Evolutionary conservation across 345 rosid genomes (phyloP), one percentile per base, ranked within the genome.

Genomic region (Moringa oleifera): DNA sequence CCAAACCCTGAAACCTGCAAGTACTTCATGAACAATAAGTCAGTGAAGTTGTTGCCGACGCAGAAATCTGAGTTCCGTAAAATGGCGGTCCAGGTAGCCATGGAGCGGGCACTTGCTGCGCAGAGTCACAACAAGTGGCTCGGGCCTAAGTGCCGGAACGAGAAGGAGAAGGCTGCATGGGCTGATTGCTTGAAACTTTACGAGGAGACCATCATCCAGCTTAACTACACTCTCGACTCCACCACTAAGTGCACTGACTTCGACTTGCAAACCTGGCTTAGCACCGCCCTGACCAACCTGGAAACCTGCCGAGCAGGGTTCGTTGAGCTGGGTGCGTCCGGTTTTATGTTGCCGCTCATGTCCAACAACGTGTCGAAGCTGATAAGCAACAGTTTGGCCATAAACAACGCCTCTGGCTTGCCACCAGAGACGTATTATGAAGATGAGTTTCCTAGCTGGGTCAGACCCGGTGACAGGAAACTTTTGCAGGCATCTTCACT

Each of bases 191-290:
- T 90, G 24, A 66, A 71, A 52, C 85, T 88, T 63, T 93, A 86
- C 16, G 61, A 76, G 46, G 68, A 78, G 16, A 79, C 83, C 33
- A 79, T 90, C 20, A 19, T 53, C 46, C 81, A 83, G 24, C 79
- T 91, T 56, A 89, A 87, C 80, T 71, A 70, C 24, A 87, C 95
- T 31, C 65, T 85, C 0, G 79, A 59, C 63, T 57, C 82, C 21
- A 57, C 57, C 69, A 63, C 79, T 25, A 83, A 70, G 50, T 78
- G 85, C 76, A 78, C 90, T 25, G 72, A 81, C 31, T 83, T 79
- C 60, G 98, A 91, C 58, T 57, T 72, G 3, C 96, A 82, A 53
- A 89, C 92, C 4, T 91, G 96, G 98, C 86, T 91, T 21, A 87
- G 98, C 66, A 61, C 95, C 15, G 86, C 96, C n/a, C 78, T 85